phyloP scores from a whole-genome alignment of 2,329 filamentous ascomycete genomes.

The Madurella mycetomatis region DNA sequence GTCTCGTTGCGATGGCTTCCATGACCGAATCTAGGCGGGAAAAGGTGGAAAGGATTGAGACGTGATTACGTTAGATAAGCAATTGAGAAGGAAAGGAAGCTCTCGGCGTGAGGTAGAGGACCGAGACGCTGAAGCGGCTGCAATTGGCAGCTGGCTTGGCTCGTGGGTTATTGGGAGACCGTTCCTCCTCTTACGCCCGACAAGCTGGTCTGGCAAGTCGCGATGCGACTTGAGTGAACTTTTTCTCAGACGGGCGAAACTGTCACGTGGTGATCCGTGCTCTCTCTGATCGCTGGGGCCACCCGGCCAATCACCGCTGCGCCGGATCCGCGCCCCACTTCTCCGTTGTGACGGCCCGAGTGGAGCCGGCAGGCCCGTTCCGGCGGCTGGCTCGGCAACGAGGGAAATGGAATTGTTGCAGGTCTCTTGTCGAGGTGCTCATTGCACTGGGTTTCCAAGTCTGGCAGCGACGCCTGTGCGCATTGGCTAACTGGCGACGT shows the following conservation, averaged over 20 bases:
- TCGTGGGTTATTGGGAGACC: slow-evolving; percentile 10
- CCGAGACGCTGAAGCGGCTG: background rate
- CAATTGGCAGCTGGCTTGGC: slow-evolving; percentile 8
- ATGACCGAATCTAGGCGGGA: slow-evolving; percentile 8
- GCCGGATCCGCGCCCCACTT: slow-evolving; percentile 3
- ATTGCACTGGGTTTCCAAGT: no score
- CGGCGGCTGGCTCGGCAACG: background rate
- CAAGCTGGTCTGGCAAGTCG: slow-evolving; percentile 6
- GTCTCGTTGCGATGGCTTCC: slow-evolving; percentile 23
- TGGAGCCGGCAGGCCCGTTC: background rate
- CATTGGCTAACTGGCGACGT: no score
- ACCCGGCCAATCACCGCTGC: slow-evolving; percentile 1
- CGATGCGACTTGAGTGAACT: slow-evolving; percentile 16
- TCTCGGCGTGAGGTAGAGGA: background rate
- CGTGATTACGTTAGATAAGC: background rate
- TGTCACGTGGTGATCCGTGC: slow-evolving; percentile 15
- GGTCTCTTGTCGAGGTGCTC: no score
- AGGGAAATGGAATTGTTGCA: background rate
- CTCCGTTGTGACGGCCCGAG: slow-evolving; percentile 4
- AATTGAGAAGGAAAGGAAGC: background rate
- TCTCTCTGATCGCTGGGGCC: background rate
- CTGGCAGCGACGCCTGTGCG: no score
- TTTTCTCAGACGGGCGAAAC: slow-evolving; percentile 14
- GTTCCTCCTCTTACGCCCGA: slow-evolving; percentile 15
- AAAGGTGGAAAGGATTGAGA: background rate